These are phyloP conservation scores for Hypoxylon sp. DNA, from an alignment of 2,329 filamentous ascomycete species.

Conservation along the genomic window DNA sequence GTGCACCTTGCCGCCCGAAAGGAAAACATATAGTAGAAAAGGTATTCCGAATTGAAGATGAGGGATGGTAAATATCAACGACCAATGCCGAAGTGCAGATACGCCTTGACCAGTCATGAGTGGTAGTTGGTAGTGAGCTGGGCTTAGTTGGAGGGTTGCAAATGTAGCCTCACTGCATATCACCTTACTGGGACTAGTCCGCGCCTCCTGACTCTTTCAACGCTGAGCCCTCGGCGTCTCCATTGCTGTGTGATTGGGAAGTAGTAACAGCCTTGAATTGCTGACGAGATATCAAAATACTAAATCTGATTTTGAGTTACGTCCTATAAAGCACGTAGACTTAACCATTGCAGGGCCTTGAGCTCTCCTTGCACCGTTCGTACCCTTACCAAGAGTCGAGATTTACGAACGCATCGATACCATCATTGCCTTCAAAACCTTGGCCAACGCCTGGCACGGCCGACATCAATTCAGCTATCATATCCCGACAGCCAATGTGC, in stretches of 20 bases:
- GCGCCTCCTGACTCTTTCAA: background rate
- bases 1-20: background rate
- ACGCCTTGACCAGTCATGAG: background rate
- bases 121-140: background rate
- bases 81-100: background rate
- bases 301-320: background rate
- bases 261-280: background rate
- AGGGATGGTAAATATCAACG: background rate
- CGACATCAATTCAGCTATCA: conserved; percentile 18
- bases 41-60: background rate
- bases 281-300: background rate
- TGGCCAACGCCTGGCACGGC: background rate
- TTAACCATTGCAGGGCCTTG: background rate
- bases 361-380: background rate
- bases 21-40: background rate
- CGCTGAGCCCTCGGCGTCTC: background rate
- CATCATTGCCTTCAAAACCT: background rate
- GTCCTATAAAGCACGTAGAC: background rate
- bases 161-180: conserved; percentile 2
- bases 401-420: background rate
- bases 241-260: background rate
- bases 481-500: conserved; percentile 27
- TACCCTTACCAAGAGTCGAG: background rate
- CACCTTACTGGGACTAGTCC: background rate
- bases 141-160: background rate